phyloP scores from a whole-genome alignment of 176 grass and related monocot genomes.

The Secale cereale region DNA sequence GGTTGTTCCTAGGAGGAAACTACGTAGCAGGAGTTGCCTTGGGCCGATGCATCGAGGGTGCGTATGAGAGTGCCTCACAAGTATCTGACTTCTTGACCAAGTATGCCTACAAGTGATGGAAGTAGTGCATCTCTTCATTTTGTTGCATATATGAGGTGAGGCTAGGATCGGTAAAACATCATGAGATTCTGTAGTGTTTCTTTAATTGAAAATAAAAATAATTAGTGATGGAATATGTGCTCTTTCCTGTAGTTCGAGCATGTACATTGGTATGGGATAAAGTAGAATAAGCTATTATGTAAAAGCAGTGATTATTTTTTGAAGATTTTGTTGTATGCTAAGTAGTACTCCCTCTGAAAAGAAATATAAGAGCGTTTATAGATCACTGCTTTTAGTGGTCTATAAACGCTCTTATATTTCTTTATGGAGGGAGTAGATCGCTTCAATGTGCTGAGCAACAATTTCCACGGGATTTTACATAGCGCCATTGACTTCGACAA shows the following conservation, averaged over 20 bases:
- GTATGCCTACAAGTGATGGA: constrained; percentile 47
- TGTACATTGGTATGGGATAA: constrained; percentile 4
- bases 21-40: constrained; percentile 88
- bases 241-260: constrained; percentile 14
- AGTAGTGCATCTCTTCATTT: neutral
- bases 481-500: no score
- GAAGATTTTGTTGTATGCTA: no score
- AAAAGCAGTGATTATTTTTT: neutral
- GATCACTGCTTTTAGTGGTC: no score
- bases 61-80: constrained; percentile 67
- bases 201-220: neutral
- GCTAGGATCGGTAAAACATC: neutral
- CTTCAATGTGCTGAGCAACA: no score
- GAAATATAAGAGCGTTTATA: no score
- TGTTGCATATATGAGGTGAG: constrained; percentile 21
- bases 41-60: constrained; percentile 80
- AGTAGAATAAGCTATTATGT: neutral
- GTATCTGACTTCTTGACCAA: constrained; percentile 69
- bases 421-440: no score
- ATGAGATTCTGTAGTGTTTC: neutral
- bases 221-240: neutral
- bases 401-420: no score
- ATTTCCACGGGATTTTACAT: no score
- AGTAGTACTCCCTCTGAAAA: no score
- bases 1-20: constrained; percentile 87